Evolutionary conservation across 2,329 filamentous ascomycete genomes (phyloP).

Genomic region (Talaromyces sp.): DNA sequence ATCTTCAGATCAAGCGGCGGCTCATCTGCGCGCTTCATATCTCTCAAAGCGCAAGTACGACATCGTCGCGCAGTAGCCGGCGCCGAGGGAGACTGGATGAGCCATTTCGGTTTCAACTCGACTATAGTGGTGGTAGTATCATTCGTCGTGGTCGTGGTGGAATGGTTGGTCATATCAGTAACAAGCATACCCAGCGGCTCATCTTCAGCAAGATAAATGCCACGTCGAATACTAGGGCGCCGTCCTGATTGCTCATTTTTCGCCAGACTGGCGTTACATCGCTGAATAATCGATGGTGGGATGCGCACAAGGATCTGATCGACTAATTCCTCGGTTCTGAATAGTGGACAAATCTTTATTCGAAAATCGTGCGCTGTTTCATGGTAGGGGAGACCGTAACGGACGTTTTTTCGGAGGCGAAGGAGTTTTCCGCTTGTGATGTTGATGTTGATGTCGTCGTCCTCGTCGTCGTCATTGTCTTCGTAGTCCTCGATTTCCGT

Average conservation of each 20-base stretch:
- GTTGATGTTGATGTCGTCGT: not conserved
- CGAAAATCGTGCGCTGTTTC: constrained; percentile 39
- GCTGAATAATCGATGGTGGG: constrained; percentile 39
- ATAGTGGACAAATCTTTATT: constrained; percentile 49
- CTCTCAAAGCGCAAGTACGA: constrained; percentile 64
- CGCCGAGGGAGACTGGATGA: constrained; percentile 68
- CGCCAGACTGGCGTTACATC: constrained; percentile 52
- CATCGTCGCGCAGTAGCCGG: constrained; percentile 60
- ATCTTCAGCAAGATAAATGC: constrained; percentile 50
- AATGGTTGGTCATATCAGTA: constrained; percentile 61
- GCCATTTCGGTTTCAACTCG: constrained; percentile 82
- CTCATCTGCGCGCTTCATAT: constrained; percentile 34
- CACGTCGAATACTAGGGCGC: constrained; percentile 47
- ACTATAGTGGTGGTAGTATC: constrained; percentile 31
- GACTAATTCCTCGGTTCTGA: constrained; percentile 51
- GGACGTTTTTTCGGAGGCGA: constrained; percentile 56
- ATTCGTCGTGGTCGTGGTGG: constrained; percentile 16
- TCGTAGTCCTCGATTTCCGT: constrained; percentile 17
- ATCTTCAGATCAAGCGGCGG: not conserved
- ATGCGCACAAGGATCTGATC: constrained; percentile 52
- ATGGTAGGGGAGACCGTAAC: constrained; percentile 49
- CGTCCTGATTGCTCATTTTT: constrained; percentile 40
- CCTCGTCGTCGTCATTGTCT: constrained; percentile 11
- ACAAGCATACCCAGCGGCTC: constrained; percentile 63
- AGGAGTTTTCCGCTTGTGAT: constrained; percentile 47